Base-by-base conservation (phyloP, 179 eudicot genomes). In the Beta macrorhiza region DNA sequence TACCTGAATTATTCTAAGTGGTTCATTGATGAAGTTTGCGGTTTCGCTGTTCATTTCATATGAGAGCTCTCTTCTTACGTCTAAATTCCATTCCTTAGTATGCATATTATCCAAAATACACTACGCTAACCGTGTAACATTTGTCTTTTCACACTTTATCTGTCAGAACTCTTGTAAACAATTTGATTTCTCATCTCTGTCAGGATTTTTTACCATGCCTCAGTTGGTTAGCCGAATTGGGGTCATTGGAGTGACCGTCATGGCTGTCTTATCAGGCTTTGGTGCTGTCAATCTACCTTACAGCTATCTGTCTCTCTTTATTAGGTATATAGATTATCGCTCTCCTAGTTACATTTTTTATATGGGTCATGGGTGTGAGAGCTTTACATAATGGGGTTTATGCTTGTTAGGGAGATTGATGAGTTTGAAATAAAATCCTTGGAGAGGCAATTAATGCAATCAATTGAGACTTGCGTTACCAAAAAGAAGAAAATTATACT, bases 281-380 rank as follows among this genome's bases (percentile, higher is more conserved):
- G 99, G 98, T 82, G 99, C 99, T 84, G 98, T 95, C 67, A 95
- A 95, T 89, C 87, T 95, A 85, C 99, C 99, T 15, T 95, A 95
- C 86, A 94, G 99, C 83, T 95, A 95, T 80, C 87, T 93, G 51
- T 95, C 99, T 71, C 98, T 95, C 76, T 95, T 95, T 88, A 95
- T 95, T 61, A 82, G 99, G 99, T 93, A 91, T 80, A 90, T 80
- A 81, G 68, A 42, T 45, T 3, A 44, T 42, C 22, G 47, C 44
- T 79, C 20, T 83, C 56, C 67, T 67, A 44, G 25, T 17, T 68
- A 74, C 20, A 0, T 32, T n/a, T 53, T 20, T 8, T 37, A 9
- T 70, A 37, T 77, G 53, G 25, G 25, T 25, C 25, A 25, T 25
- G 25, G 58, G 47, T 20, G 45, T 11, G 74, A 72, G 16, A 9